These are phyloP conservation scores for Aquanectria penicillioides DNA, from an alignment of 2,329 filamentous ascomycete genomes.

Conservation along the genomic window DNA sequence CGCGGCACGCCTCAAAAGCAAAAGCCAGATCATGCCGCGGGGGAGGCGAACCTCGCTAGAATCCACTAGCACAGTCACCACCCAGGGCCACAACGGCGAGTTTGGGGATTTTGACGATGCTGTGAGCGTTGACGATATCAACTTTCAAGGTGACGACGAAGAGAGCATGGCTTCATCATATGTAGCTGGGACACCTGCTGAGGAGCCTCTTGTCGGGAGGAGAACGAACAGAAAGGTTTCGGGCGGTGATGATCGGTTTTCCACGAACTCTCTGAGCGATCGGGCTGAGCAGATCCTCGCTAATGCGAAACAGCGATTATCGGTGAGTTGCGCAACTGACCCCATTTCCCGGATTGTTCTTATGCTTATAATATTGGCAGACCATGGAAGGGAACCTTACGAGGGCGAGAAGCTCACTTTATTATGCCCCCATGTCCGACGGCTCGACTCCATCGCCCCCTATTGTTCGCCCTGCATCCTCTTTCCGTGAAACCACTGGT, in stretches of 20 bases:
- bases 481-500: constrained; percentile 33
- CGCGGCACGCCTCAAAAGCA: constrained; percentile 55
- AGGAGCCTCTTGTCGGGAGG: constrained; percentile 25
- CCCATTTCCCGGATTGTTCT: no score
- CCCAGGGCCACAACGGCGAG: constrained; percentile 56
- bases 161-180: constrained; percentile 71
- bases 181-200: constrained; percentile 55
- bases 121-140: constrained; percentile 70
- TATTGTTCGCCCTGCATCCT: constrained; percentile 45
- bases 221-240: constrained; percentile 26
- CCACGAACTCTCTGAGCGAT: constrained; percentile 79
- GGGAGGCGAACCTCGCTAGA: constrained; percentile 66
- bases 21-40: constrained; percentile 54
- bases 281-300: constrained; percentile 90
- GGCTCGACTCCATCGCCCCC: constrained; percentile 64
- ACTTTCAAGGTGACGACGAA: constrained; percentile 74
- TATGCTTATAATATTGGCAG: constrained; percentile 55
- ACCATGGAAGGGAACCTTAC: constrained; percentile 93
- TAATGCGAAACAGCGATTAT: constrained; percentile 89
- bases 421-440: constrained; percentile 54
- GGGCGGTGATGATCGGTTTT: constrained; percentile 70
- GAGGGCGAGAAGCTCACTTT: constrained; percentile 77
- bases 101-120: constrained; percentile 72
- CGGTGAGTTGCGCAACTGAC: constrained; percentile 65
- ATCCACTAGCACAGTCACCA: constrained; percentile 69